phyloP scores from a whole-genome alignment of 228 moss, liverwort and hornwort species.

The Sphagnum magellanicum region DNA sequence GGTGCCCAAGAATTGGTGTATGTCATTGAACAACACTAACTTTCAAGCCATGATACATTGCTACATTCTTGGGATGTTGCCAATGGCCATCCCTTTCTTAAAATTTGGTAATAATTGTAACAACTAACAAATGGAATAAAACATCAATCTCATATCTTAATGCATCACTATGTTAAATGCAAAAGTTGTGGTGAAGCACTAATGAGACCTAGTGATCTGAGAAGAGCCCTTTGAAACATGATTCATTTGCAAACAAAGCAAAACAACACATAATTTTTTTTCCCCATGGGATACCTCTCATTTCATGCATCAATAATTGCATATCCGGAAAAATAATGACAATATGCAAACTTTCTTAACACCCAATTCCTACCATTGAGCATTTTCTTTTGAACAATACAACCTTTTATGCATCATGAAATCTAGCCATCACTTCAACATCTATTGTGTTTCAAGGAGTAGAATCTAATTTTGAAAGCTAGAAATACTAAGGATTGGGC shows the following conservation, averaged over 20 bases:
- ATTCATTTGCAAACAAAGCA: slow-evolving; percentile 38
- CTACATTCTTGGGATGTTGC: no score
- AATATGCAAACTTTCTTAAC: neutral
- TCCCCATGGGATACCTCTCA: neutral
- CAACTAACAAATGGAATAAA: neutral
- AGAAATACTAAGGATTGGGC: neutral
- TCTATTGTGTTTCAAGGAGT: neutral
- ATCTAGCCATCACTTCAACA: neutral
- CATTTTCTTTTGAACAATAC: neutral
- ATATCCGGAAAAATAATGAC: neutral
- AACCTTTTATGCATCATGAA: neutral
- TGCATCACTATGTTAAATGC: slow-evolving; percentile 79
- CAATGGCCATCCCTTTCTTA: no score
- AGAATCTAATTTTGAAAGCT: neutral
- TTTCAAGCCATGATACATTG: no score
- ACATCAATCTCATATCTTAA: slow-evolving; percentile 71
- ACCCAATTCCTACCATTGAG: neutral
- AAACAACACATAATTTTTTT: neutral
- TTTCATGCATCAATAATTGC: neutral
- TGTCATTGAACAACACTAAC: no score
- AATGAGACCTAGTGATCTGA: slow-evolving; percentile 79
- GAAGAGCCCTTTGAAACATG: slow-evolving; percentile 81
- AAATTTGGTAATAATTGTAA: no score
- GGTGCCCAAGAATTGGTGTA: no score
- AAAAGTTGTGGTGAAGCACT: slow-evolving; percentile 76